Base-by-base conservation (phyloP, 225 moss, liverwort and hornwort species). In the Antitrichia curtipendula region DNA sequence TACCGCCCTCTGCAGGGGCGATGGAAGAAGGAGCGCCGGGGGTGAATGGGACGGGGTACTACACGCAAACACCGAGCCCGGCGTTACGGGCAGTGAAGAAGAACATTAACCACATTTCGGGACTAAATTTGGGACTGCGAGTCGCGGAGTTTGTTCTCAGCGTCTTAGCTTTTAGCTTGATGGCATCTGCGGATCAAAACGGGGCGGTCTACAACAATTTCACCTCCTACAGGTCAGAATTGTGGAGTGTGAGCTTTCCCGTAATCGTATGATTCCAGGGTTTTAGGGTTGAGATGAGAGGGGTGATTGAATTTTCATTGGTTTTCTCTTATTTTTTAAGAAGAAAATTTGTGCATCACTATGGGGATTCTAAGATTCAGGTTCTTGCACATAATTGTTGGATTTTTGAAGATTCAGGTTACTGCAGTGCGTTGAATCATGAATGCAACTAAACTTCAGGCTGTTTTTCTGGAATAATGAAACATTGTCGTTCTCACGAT, bases 221-320 rank as follows among this genome's bases (percentile, higher is more conserved):
- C 85, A 94, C 93, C 82, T 88, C 92, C 53, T 92, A 91, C 81
- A 92, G 92, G 93, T 94, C 85, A 82, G 86, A 61, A 58, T 90
- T 62, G 32, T 34, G 62, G 8, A 45, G 59, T 38, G 15, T 20
- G 74, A 84, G 84, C 6, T 43, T 71, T 58, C 10, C 16, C 61
- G 31, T 34, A 23, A 31, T 40, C 6, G 31, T 56, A 13, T 61
- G 61, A 72, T 9, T 56, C 41, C 10, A 71, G 61, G 79, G 60
- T 50, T 84, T 84, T 61, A 69, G 78, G 83, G 59, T 38, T 77
- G 49, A 83, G 40, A 29, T 31, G 49, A 25, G 58, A 76, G 49
- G 13, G 9, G 36, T n/a, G 75, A 65, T 72, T 60, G 19, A 25
- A 47, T 31, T 72, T 52, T 32, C 68, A 56, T 57, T 24, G 56